Base-by-base conservation (phyloP, 495 filamentous ascomycete species). In the Zalerion maritima region DNA sequence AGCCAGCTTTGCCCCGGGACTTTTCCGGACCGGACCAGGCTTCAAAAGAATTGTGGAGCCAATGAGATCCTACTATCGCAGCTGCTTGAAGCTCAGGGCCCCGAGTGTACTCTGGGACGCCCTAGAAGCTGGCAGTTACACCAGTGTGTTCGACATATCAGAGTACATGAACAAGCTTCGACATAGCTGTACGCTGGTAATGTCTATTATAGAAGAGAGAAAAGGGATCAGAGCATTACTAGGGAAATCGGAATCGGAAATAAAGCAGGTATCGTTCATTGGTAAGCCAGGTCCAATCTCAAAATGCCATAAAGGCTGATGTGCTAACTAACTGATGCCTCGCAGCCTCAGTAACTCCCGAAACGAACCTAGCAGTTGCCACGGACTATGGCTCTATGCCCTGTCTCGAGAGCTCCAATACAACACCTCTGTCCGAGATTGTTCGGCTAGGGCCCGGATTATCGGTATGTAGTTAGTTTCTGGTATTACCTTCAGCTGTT, bases 1-100 rank as follows among this genome's bases (percentile, higher is more conserved):
- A 31, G 66, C 62, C n/a, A 52, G 47, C 8, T 46, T 67, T 4
- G 52, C 63, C n/a, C 65, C 65, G 0, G 55, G 49, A 1, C 33
- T 57, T 24, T 58, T 66, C 31, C 29, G 36, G 12, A 12, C 39
- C 14, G 21, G 32, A 11, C 10, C 26, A 0, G 37, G 26, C 17
- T 24, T 18, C 5, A 21, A 31, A 3, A 23, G 43, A 35, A 19
- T 49, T 34, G 42, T 53, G 36, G 40, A 56, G 10, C 52, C 49
- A 11, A 35, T 59, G 20, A 45, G 47, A 3, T 27, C 37, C 2
- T 58, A 67, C 32, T 58, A 51, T 35, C 41, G 36, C n/a, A 35
- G 42, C 13, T 46, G 35, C 2, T 26, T 61, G 10, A 45, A 46
- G 10, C 43, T 55, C 2, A 52, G 31, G 10, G 50, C 45, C 11